Percentiles rank a stretch among this genome's conserved stretches.
These are phyloP conservation scores for Periglandula ipomoeae DNA, from an alignment of 2,329 filamentous ascomycete species.

Conservation along the genomic window DNA sequence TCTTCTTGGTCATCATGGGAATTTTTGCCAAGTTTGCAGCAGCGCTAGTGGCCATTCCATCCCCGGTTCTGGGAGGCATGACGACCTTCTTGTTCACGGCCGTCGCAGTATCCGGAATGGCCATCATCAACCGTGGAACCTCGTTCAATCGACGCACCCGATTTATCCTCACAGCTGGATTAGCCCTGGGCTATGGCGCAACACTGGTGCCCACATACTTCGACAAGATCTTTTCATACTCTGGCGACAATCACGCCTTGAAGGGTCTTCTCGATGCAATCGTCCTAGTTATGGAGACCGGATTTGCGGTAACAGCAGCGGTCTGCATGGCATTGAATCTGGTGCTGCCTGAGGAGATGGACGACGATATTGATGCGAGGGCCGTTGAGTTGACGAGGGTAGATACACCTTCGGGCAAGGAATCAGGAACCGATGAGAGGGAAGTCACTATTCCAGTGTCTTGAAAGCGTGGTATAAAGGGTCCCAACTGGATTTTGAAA, in stretches of 20 bases:
- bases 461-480: too few species aligned
- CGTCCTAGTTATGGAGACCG: conserved; percentile 63
- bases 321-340: conserved; percentile 67
- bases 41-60: conserved; percentile 54
- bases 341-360: conserved; percentile 63
- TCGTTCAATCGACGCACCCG: conserved; percentile 71
- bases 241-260: conserved; percentile 56
- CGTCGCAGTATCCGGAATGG: conserved; percentile 70
- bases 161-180: conserved; percentile 69
- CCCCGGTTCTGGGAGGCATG: conserved; percentile 53
- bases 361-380: conserved; percentile 31
- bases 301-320: conserved; percentile 66
- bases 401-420: not conserved
- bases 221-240: conserved; percentile 61
- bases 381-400: not conserved
- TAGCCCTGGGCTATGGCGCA: conserved; percentile 65
- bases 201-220: conserved; percentile 62
- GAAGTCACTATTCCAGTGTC: not conserved
- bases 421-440: not conserved
- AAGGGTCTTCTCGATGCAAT: conserved; percentile 69
- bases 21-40: conserved; percentile 75
- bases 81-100: conserved; percentile 47
- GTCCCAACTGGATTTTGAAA: too few species aligned
- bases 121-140: conserved; percentile 61
- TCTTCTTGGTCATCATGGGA: conserved; percentile 73